phyloP scores from a whole-genome alignment of 164 flowering plant species.

The Paratinospora sagittata region DNA sequence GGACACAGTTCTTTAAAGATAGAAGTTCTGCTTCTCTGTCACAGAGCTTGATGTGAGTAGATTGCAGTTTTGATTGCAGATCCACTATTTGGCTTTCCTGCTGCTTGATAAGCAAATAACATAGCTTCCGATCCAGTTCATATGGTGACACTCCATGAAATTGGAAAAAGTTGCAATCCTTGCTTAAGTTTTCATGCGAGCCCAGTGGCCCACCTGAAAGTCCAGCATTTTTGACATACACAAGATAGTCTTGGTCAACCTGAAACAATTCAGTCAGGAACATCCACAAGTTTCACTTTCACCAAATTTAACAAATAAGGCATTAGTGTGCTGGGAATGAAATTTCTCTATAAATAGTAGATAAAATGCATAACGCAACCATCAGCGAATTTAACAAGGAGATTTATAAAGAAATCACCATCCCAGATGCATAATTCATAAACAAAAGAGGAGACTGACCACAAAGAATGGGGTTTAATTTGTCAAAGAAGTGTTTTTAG shows the following conservation, averaged over 20 bases:
- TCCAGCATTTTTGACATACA: slow-evolving; percentile 21
- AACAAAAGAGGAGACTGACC: neutral
- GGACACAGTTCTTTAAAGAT: slow-evolving; percentile 53
- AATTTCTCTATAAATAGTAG: neutral
- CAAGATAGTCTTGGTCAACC: slow-evolving; percentile 6
- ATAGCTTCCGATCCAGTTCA: slow-evolving; percentile 49
- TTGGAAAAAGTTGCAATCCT: slow-evolving; percentile 18
- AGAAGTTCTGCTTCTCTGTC: slow-evolving; percentile 68
- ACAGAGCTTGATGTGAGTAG: slow-evolving; percentile 40
- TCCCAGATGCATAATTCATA: neutral
- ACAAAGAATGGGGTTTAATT: too few species aligned
- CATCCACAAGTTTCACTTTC: neutral
- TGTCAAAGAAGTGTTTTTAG: too few species aligned
- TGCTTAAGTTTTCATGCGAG: slow-evolving; percentile 14
- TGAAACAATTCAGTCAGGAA: slow-evolving; percentile 6
- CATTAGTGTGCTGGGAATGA: neutral
- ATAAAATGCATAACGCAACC: neutral
- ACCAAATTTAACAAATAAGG: neutral
- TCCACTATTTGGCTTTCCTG: slow-evolving; percentile 56
- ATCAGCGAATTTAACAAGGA: neutral
- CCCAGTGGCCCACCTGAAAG: slow-evolving; percentile 9
- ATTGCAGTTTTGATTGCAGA: slow-evolving; percentile 44
- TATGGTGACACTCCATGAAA: slow-evolving; percentile 40
- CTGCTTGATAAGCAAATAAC: slow-evolving; percentile 50
- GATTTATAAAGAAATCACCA: neutral